Evolutionary conservation across 2,329 filamentous ascomycete species (phyloP).

Genomic region (Clonostachys chloroleuca): DNA sequence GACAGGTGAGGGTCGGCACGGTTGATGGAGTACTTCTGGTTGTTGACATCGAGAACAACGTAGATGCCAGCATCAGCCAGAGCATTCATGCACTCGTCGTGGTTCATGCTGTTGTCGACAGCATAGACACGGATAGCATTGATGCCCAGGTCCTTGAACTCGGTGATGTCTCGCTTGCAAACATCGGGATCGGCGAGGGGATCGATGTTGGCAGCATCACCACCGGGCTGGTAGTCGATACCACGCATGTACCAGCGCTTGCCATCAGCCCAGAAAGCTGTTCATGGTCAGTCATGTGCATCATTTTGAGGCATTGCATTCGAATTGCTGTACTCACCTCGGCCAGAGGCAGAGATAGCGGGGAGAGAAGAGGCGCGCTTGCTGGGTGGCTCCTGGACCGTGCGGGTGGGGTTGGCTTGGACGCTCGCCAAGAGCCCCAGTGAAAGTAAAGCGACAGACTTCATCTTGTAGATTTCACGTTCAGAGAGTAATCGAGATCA

Average conservation of each 20-base stretch:
- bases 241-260: conserved; percentile 56
- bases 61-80: conserved; percentile 86
- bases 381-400: conserved; percentile 37
- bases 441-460: conserved; percentile 38
- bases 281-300: no score
- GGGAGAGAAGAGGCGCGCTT: conserved; percentile 45
- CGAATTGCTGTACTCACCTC: conserved; percentile 34
- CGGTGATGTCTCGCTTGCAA: conserved; percentile 75
- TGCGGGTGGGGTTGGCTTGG: conserved; percentile 44
- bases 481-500: conserved; percentile 6
- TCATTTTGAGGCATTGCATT: not conserved
- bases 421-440: conserved; percentile 40
- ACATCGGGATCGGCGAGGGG: conserved; percentile 66
- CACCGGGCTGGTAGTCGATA: conserved; percentile 61
- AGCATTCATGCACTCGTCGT: conserved; percentile 80
- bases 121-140: conserved; percentile 93
- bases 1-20: conserved; percentile 69
- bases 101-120: conserved; percentile 78
- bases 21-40: conserved; percentile 83
- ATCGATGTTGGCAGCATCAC: conserved; percentile 54
- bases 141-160: conserved; percentile 82
- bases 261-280: conserved; percentile 51
- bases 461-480: conserved; percentile 34
- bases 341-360: conserved; percentile 48
- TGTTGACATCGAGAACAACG: conserved; percentile 88